Conservation (phyloP, 768 basidiomycete species). For the Crepidotus variabilis region DNA sequence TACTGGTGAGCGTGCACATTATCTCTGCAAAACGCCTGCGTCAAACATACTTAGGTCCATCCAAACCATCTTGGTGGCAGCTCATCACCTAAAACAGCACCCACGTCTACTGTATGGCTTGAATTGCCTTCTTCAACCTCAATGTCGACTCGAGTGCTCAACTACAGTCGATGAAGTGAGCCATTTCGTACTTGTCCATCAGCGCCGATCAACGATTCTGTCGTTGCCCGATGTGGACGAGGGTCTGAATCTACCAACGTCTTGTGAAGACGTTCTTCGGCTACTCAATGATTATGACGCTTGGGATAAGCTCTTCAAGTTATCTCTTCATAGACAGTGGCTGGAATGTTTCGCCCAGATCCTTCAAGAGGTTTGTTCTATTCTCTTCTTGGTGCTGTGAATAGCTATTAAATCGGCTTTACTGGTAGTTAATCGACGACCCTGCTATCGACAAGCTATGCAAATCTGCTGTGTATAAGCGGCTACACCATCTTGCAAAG, state of each 20-base stretch:
- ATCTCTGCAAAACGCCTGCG: not conserved
- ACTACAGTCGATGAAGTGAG: not conserved
- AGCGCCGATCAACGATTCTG: not conserved
- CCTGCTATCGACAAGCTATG: not conserved
- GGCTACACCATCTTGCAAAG: not conserved
- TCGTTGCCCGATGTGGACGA: not conserved
- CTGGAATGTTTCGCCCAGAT: not conserved
- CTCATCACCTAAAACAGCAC: not conserved
- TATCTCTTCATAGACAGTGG: not conserved
- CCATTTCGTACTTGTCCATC: not conserved
- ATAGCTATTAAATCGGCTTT: not conserved
- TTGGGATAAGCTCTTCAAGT: not conserved
- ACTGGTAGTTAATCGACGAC: not conserved
- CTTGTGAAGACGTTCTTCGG: not conserved
- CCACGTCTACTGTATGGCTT: not conserved
- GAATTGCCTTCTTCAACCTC: not conserved
- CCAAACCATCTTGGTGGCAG: not conserved
- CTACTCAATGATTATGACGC: not conserved
- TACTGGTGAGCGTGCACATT: not conserved
- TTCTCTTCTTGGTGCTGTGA: too few relatives aligned
- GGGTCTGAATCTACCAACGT: not conserved
- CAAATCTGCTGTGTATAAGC: not conserved
- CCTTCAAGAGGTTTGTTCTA: not conserved
- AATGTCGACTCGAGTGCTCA: not conserved
- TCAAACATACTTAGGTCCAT: not conserved